Evolutionary conservation across 2,329 filamentous ascomycete species (phyloP), one percentile per base, ranked within the genome.

Genomic region (Hirsutella rhossiliensis): DNA sequence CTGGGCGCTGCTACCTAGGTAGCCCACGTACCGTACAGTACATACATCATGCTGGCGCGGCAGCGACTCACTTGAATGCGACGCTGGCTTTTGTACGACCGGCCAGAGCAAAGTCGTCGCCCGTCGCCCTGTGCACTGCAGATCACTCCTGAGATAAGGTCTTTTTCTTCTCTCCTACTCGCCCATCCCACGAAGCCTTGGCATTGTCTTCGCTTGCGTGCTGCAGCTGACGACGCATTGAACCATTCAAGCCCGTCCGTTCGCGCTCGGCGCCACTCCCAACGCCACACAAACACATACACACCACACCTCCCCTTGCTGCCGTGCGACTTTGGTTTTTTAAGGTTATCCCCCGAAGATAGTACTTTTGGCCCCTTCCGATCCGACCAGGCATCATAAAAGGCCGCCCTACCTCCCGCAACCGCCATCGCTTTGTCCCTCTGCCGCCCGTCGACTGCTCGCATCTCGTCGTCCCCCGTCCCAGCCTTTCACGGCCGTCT

Each of bases 311-410:
- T 7, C 23, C 23, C 23, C 23, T 27, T 27, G 23, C 23, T 27
- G 23, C 31, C 23, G 41, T 47, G 42, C 34, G 38, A 18, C 15
- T 19, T 37, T 9, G 23, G 23, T 5, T 37, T 37, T 48, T 49
- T 49, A 48, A 49, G 47, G 43, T 49, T 49, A 46, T 40, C 47
- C 41, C 20, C 34, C 23, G 6, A 23, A 23, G 13, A 9, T 36
- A 9, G 12, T 17, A 6, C 15, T 9, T 4, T n/a, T n/a, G n/a
- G n/a, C n/a, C n/a, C n/a, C n/a, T n/a, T n/a, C n/a, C n/a, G n/a
- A n/a, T n/a, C 18, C 34, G 34, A 15, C 9, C 34, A 3, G 15
- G n/a, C 15, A 17, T 4, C 15, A 30, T 3, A 38, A 38, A 17
- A 38, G 17, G 37, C 18, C 37, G 34, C 34, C 23, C 23, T 27